phyloP scores from a whole-genome alignment of 352 stramenopile species.

The Pythium aquatile region DNA sequence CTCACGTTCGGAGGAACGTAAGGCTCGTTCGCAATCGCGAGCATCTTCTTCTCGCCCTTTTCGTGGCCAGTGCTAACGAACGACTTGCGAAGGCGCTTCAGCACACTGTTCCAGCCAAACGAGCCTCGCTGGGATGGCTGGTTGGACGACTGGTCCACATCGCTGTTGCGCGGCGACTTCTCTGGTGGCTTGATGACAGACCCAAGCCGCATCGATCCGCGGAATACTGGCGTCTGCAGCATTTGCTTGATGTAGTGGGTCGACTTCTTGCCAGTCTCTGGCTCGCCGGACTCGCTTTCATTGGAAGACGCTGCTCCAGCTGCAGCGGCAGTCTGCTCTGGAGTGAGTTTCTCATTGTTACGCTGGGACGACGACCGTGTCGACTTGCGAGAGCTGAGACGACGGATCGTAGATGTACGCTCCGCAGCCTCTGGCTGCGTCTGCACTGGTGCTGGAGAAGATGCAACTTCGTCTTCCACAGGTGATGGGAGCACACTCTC shows the following conservation, averaged over 20 bases:
- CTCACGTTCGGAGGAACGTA: slow-evolving; percentile 42
- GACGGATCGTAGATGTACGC: slow-evolving; percentile 15
- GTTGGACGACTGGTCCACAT: slow-evolving; percentile 25
- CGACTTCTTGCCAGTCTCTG: slow-evolving; percentile 56
- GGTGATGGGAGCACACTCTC: background rate
- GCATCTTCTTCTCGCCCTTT: slow-evolving; percentile 66
- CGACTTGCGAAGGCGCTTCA: slow-evolving; percentile 79
- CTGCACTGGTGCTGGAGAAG: background rate
- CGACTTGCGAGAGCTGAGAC: slow-evolving; percentile 21
- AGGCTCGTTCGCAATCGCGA: slow-evolving; percentile 72
- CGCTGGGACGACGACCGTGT: slow-evolving; percentile 15
- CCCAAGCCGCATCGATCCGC: slow-evolving; percentile 70
- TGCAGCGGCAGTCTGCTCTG: background rate
- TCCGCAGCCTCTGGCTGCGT: slow-evolving; percentile 6
- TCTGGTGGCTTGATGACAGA: slow-evolving; percentile 68
- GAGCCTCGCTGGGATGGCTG: slow-evolving; percentile 34
- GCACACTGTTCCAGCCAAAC: slow-evolving; percentile 81
- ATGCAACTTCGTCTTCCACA: background rate
- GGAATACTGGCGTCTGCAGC: slow-evolving; percentile 81
- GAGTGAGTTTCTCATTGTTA: slow-evolving; percentile 7
- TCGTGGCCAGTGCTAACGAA: slow-evolving; percentile 59
- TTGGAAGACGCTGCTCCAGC: background rate
- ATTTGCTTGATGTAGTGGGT: slow-evolving; percentile 84
- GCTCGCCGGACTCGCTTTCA: slow-evolving; percentile 3
- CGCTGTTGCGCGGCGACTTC: slow-evolving; percentile 42